Evolutionary conservation across 2,329 filamentous ascomycete species (phyloP), one percentile per base, ranked within the genome.

Genomic region (Fusarium praegraminearum): DNA sequence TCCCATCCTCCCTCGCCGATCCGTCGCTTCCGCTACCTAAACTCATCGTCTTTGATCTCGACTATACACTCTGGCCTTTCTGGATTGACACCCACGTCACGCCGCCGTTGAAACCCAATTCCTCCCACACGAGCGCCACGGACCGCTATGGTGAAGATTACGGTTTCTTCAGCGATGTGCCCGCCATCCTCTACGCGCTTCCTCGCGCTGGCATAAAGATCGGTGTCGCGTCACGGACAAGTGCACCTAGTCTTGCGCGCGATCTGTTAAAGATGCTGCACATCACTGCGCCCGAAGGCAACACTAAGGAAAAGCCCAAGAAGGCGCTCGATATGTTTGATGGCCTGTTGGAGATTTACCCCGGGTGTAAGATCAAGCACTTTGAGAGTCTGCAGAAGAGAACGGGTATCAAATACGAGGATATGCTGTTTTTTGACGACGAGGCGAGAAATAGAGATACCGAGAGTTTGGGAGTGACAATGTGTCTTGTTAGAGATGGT

Each of bases 41-140:
- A 66, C 86, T 97, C 72, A 87, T 98, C 74, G 92, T 96, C 69
- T 98, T 98, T 82, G 96, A 98, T 79, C 89, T 98, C 67, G 95
- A 98, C 85, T 98, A 98, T 85, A 98, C 96, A 0, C 86, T 98
- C n/a, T 98, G 95, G 96, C 94, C 94, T 7, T 98, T 98, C 82
- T 98, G 95, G 95, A 91, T 97, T 2, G 96, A 98, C 83, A 97
- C 94, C 5, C 94, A 98, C 80, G 91, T 96, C 73, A 88, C 89
- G 26, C 87, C 89, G 9, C 94, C 94, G 0, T 81, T 97, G 20
- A 86, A 86, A 70, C 74, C 84, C 9, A 81, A 83, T 56, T 58
- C 82, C 1, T 67, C 77, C 10, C 79, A 79, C 81, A 82, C 76
- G 63, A 80, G 79, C 68, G 83, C 80, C 56, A 80, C 82, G 22